A percentile compares a stretch with the other conserved stretches of the same genome.
Evolutionary conservation across 2,329 filamentous ascomycete species (phyloP).

Genomic region (Xylariaceae sp.): DNA sequence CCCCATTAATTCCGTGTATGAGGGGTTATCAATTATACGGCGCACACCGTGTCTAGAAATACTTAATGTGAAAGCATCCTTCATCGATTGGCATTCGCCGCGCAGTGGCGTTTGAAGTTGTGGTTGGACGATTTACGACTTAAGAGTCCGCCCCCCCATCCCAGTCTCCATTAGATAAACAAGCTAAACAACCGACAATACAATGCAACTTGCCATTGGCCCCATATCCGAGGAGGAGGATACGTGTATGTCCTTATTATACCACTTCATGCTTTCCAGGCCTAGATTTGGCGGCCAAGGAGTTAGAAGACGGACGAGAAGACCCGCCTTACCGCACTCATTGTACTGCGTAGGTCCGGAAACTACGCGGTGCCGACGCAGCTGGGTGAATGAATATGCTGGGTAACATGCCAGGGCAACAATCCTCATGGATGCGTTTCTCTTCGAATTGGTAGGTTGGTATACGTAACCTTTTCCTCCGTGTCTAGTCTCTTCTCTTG

Average conservation of each 20-base stretch:
- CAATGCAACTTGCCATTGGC: slow-evolving; percentile 29
- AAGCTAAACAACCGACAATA: slow-evolving; percentile 29
- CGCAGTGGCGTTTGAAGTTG: slow-evolving; percentile 26
- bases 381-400: slow-evolving; percentile 19
- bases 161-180: slow-evolving; percentile 29
- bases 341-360: not conserved
- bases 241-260: slow-evolving; percentile 2
- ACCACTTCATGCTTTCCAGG: slow-evolving; percentile 15
- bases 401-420: slow-evolving; percentile 2
- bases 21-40: too few species aligned
- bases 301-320: slow-evolving; percentile 11
- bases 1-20: too few species aligned
- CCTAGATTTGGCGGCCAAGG: slow-evolving; percentile 5
- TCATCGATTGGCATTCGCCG: slow-evolving; percentile 14
- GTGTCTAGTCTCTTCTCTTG: not conserved
- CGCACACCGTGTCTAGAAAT: too few species aligned
- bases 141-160: slow-evolving; percentile 32
- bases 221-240: slow-evolving; percentile 11
- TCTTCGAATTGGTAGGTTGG: slow-evolving; percentile 26
- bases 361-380: slow-evolving; percentile 13
- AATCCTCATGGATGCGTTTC: slow-evolving; percentile 25
- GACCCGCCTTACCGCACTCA: slow-evolving; percentile 23
- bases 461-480: slow-evolving; percentile 23
- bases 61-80: slow-evolving; percentile 1
- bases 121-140: slow-evolving; percentile 53